Evolutionary conservation across 2,329 filamentous ascomycete species (phyloP).

Genomic region (Fusarium luffae): DNA sequence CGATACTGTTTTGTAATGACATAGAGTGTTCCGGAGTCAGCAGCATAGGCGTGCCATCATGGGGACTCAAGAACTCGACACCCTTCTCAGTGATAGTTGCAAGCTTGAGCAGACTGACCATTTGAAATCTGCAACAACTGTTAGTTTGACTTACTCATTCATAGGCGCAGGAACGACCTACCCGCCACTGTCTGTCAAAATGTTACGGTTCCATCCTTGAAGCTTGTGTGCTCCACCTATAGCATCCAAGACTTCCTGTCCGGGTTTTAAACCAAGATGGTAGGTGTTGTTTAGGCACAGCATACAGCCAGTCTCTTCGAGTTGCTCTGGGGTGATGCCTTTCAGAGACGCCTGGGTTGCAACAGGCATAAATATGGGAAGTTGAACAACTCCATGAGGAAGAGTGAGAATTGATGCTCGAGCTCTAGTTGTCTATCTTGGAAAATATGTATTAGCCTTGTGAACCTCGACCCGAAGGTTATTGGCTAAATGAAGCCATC

Average conservation of each 20-base stretch:
- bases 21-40: constrained; percentile 98
- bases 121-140: constrained; percentile 78
- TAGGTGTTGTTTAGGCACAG: constrained; percentile 99
- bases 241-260: constrained; percentile 86
- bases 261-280: constrained; percentile 93
- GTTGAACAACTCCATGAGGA: constrained; percentile 88
- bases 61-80: constrained; percentile 93
- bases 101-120: constrained; percentile 95
- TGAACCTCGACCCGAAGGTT: not conserved
- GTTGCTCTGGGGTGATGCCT: constrained; percentile 89
- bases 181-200: constrained; percentile 85
- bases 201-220: constrained; percentile 95
- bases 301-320: constrained; percentile 88
- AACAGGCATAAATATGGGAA: constrained; percentile 98
- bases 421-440: constrained; percentile 85
- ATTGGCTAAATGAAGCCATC: constrained; percentile 26
- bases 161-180: constrained; percentile 49
- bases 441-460: constrained; percentile 32
- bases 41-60: constrained; percentile 95
- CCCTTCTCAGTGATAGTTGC: constrained; percentile 96
- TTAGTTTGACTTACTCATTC: constrained; percentile 13
- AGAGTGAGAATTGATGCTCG: constrained; percentile 88
- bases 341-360: constrained; percentile 97
- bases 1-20: constrained; percentile 93
- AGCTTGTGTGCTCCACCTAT: constrained; percentile 94